These are phyloP conservation scores for Tylopilus felleus DNA, from an alignment of 768 basidiomycete genomes.

Conservation along the genomic window DNA sequence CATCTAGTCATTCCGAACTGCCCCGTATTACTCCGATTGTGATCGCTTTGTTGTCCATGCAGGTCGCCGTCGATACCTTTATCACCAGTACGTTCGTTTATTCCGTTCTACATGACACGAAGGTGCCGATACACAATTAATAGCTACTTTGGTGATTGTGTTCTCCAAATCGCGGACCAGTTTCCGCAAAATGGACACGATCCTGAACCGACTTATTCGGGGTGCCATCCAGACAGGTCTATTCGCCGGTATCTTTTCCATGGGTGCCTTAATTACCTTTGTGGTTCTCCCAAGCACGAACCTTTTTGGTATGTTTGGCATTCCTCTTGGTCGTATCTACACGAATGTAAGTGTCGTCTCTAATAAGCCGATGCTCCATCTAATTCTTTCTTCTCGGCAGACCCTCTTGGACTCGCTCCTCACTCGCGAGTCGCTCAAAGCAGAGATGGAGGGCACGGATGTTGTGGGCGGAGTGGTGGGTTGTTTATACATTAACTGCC, in stretches of 20 bases:
- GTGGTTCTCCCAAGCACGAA: constrained; percentile 27
- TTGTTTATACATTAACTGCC: not conserved
- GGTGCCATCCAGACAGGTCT: not conserved
- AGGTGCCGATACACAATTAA: too few relatives aligned
- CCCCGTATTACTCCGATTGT: constrained; percentile 40
- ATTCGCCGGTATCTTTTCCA: not conserved
- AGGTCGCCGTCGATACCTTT: constrained; percentile 41
- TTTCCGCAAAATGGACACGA: not conserved
- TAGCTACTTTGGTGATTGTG: not conserved
- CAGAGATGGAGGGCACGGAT: too few relatives aligned
- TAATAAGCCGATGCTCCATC: not conserved
- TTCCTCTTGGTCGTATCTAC: constrained; percentile 41
- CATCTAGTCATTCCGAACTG: too few relatives aligned
- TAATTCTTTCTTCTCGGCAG: not conserved
- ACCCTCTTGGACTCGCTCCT: not conserved
- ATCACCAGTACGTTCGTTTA: constrained; percentile 37
- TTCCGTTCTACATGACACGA: too few relatives aligned
- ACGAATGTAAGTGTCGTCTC: constrained; percentile 34
- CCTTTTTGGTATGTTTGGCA: constrained; percentile 25
- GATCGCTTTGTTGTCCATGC: constrained; percentile 48
- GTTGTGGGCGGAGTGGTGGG: not conserved
- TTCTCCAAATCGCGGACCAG: not conserved
- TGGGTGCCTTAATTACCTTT: constrained; percentile 19
- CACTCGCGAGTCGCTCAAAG: not conserved
- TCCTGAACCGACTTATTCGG: constrained; percentile 1